Evolutionary conservation across 2,329 filamentous ascomycete species (phyloP).

Genomic region (Calonectria montana): DNA sequence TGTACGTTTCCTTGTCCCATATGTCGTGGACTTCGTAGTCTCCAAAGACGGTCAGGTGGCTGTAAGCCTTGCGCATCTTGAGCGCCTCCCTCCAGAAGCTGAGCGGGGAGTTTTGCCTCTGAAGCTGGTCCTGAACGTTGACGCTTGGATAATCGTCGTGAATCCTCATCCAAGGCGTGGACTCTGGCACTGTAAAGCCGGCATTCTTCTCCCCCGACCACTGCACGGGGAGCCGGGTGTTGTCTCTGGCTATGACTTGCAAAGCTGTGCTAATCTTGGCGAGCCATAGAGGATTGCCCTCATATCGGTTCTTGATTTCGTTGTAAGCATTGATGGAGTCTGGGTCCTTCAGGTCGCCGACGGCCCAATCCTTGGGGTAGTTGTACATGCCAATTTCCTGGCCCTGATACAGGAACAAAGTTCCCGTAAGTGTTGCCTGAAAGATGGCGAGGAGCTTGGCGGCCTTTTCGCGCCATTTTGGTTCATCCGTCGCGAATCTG

Average conservation of each 20-base stretch:
- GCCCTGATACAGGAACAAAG: constrained; percentile 70
- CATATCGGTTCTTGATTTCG: neutral
- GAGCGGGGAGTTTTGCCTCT: neutral
- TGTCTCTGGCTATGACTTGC: neutral
- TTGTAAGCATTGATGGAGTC: neutral
- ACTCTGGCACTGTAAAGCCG: neutral
- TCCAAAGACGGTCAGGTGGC: neutral
- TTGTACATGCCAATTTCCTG: constrained; percentile 72
- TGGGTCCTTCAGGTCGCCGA: constrained; percentile 35
- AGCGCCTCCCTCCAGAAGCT: neutral
- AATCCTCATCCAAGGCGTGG: neutral
- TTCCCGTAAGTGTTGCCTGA: constrained; percentile 52
- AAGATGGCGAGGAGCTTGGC: constrained; percentile 67
- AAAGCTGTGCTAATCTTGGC: neutral
- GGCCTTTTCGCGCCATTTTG: constrained; percentile 43
- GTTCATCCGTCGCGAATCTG: constrained; percentile 50
- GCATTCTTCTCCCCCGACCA: neutral
- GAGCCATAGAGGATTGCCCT: neutral
- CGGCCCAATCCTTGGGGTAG: constrained; percentile 58
- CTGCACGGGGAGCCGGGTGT: neutral
- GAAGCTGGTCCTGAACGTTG: neutral
- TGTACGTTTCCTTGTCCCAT: constrained; percentile 4
- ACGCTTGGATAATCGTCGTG: neutral
- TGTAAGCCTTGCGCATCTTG: neutral
- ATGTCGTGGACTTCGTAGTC: neutral